Evolutionary conservation across 2,329 filamentous ascomycete genomes (phyloP).

Genomic region (Neonectria coccinea): DNA sequence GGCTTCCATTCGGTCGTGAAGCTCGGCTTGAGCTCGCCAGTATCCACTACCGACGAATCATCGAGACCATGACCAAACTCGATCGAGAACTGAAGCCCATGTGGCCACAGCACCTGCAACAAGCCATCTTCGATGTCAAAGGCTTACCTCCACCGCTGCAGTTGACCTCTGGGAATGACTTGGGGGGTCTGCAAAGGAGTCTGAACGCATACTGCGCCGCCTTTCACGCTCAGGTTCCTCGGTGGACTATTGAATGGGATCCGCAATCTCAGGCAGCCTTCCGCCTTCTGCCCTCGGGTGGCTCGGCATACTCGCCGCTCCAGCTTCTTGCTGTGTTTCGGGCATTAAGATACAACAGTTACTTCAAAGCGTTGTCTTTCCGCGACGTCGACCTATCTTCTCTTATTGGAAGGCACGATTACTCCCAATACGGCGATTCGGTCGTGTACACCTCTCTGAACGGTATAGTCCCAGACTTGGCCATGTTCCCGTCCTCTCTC

Average conservation of each 20-base stretch:
- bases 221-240: constrained; percentile 61
- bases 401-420: constrained; percentile 56
- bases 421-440: constrained; percentile 57
- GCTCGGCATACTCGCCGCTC: constrained; percentile 58
- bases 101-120: constrained; percentile 68
- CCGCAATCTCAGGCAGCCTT: constrained; percentile 63
- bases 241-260: constrained; percentile 63
- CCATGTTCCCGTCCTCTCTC: not conserved
- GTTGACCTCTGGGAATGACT: constrained; percentile 65
- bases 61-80: constrained; percentile 64
- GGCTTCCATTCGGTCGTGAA: constrained; percentile 57
- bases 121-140: constrained; percentile 63
- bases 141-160: constrained; percentile 65
- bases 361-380: constrained; percentile 69
- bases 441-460: constrained; percentile 65
- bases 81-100: constrained; percentile 68
- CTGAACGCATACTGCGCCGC: constrained; percentile 67
- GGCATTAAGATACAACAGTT: constrained; percentile 69
- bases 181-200: constrained; percentile 66
- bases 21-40: constrained; percentile 65
- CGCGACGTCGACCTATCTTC: constrained; percentile 62
- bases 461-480: constrained; percentile 51
- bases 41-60: constrained; percentile 65
- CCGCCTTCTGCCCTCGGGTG: constrained; percentile 59
- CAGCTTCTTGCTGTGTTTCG: constrained; percentile 69